Conservation (phyloP, 2,329 filamentous ascomycete genomes). For the Knufia fluminis region DNA sequence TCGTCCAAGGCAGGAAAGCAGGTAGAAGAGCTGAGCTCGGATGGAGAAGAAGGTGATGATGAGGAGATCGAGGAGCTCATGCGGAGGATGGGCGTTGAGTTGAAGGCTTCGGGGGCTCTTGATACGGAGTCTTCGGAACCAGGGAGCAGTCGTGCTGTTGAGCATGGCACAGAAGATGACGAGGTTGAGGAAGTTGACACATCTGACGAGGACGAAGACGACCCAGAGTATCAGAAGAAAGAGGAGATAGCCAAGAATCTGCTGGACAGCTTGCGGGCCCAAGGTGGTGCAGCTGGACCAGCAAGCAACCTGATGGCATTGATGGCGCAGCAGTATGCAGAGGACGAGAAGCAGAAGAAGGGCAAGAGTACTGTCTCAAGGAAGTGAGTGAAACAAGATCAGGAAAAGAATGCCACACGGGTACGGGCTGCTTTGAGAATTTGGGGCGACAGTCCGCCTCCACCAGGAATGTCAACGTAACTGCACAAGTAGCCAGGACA, state of each 20-base stretch:
- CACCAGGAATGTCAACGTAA: too few species aligned
- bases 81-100: constrained; percentile 39
- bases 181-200: constrained; percentile 21
- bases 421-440: too few species aligned
- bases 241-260: constrained; percentile 84
- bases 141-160: not conserved
- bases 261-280: constrained; percentile 84
- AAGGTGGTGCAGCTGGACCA: constrained; percentile 76
- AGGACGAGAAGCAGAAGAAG: not conserved
- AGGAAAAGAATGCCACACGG: too few species aligned
- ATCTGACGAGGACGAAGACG: constrained; percentile 22
- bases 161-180: constrained; percentile 21
- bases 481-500: too few species aligned
- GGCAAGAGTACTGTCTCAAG: not conserved
- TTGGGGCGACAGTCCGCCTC: too few species aligned
- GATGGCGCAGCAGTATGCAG: constrained; percentile 49
- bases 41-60: constrained; percentile 44
- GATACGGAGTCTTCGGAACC: constrained; percentile 27
- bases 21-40: constrained; percentile 28
- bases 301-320: constrained; percentile 78
- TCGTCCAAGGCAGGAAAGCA: constrained; percentile 9
- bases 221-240: constrained; percentile 62
- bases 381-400: too few species aligned
- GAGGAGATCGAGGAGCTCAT: constrained; percentile 42
- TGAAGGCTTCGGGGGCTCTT: constrained; percentile 37